Base-by-base conservation (phyloP, 768 basidiomycete species). In the Lentinula sp. region DNA sequence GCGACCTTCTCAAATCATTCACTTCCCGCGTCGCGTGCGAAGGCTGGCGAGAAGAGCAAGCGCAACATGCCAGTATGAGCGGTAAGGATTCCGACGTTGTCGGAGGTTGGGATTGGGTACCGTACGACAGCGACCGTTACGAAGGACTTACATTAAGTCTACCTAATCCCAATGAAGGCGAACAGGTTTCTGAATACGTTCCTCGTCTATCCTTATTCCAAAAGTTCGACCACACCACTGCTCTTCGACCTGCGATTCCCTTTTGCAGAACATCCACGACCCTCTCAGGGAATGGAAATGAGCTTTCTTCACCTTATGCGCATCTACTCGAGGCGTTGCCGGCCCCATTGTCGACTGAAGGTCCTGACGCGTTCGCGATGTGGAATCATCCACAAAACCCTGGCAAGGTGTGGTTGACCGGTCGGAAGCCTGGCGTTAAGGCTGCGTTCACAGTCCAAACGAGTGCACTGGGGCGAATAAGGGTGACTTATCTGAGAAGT, bases 21-120 rank as follows among this genome's bases (percentile, higher is more conserved):
- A 56, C 55, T 10, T 56, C 55, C 15, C 55, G 55, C 18, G 55
- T 56, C 9, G 55, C 55, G 16, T 56, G 55, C 55, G 55, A 56
- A 56, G 55, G 55, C 4, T 56, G 55, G 55, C 55, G 55, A 4
- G 55, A 56, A 43, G 55, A 48, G n/a, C 46, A 48, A 48, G 0
- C 9, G 0, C 46, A 56, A 42, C 18, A 56, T 21, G 28, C 40
- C 21, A 37, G 34, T 35, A 2, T 32, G 2, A 53, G 3, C n/a
- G 35, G 10, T 0, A 18, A 48, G 18, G 21, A 4, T 2, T 18
- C 18, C 7, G 21, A 48, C 9, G 21, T 48, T 5, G 55, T 56
- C 18, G 55, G 55, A 43, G 37, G 23, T 3, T 43, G 55, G 55
- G 55, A 56, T 40, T 56, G 55, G 55, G 11, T 21, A 18, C 55